These are phyloP conservation scores for Penicillium sclerotiorum DNA, from an alignment of 2,329 filamentous ascomycete genomes.

Conservation along the genomic window DNA sequence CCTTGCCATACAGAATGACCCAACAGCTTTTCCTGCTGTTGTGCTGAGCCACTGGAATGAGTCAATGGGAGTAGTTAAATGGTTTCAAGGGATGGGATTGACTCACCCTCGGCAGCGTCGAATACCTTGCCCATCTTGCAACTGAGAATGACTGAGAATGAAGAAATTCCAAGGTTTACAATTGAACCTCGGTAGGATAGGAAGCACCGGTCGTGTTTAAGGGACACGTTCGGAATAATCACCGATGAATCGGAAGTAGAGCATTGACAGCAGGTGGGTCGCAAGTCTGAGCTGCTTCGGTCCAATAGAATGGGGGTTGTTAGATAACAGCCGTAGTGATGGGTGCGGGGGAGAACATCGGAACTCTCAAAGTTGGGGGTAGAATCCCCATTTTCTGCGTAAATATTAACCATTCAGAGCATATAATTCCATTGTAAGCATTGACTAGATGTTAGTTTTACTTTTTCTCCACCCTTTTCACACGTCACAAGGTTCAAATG, in stretches of 20 bases:
- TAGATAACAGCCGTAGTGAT: background rate
- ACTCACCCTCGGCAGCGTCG: constrained; percentile 40
- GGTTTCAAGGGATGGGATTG: constrained; percentile 40
- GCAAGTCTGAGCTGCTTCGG: background rate
- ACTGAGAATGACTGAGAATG: background rate
- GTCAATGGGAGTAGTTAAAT: background rate
- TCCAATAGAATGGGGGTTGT: background rate
- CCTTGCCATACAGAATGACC: constrained; percentile 11
- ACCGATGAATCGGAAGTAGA: too few species aligned
- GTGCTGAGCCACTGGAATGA: constrained; percentile 5
- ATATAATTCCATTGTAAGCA: too few species aligned
- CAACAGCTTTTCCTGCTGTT: constrained; percentile 9
- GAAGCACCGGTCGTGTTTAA: too few species aligned
- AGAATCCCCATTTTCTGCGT: too few species aligned
- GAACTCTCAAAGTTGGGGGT: too few species aligned
- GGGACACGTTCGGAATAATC: too few species aligned
- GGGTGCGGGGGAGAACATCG: background rate
- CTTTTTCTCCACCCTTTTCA: too few species aligned
- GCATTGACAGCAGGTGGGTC: background rate
- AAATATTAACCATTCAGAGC: too few species aligned
- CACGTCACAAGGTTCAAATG: too few species aligned
- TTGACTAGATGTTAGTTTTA: too few species aligned
- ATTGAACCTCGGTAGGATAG: too few species aligned
- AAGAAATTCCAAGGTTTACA: too few species aligned
- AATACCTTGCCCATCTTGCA: constrained; percentile 14